A percentile compares a stretch with the other conserved stretches of the same genome.
Evolutionary conservation across 2,329 filamentous ascomycete genomes (phyloP).

Genomic region (Sporothrix brunneoviolacea): DNA sequence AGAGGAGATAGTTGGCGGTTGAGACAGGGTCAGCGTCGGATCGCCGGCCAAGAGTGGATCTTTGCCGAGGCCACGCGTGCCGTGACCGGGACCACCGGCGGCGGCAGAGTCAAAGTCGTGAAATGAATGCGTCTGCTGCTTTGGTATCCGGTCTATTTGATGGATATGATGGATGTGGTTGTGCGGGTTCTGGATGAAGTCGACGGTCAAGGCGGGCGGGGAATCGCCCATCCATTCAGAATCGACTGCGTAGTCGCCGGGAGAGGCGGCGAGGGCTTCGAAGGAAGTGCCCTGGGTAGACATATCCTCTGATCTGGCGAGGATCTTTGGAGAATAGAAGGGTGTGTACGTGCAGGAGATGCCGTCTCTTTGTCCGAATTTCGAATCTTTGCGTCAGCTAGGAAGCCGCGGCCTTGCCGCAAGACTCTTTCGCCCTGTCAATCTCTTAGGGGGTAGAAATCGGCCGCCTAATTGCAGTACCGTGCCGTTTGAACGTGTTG

Average conservation of each 20-base stretch:
- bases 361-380: background rate
- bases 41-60: constrained; percentile 15
- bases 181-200: constrained; percentile 18
- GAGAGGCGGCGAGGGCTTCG: constrained; percentile 20
- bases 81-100: background rate
- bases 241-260: constrained; percentile 19
- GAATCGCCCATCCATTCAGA: constrained; percentile 22
- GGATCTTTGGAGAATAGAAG: background rate
- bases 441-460: no score
- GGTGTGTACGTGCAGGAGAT: background rate
- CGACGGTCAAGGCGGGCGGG: constrained; percentile 19
- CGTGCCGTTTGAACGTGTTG: background rate
- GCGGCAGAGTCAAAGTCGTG: constrained; percentile 2
- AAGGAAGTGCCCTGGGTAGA: constrained; percentile 18
- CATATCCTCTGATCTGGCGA: constrained; percentile 13
- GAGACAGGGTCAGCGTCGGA: constrained; percentile 8
- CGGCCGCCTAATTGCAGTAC: no score
- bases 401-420: no score
- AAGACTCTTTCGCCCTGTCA: no score
- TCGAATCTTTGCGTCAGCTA: background rate
- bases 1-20: constrained; percentile 14
- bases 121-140: background rate
- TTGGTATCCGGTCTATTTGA: constrained; percentile 1
- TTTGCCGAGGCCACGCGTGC: constrained; percentile 1
- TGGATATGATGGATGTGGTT: constrained; percentile 12